Percentiles rank a stretch among this genome's conserved stretches.
Conservation (phyloP, 495 filamentous ascomycete species). For the Hypoxylon trugodes region DNA sequence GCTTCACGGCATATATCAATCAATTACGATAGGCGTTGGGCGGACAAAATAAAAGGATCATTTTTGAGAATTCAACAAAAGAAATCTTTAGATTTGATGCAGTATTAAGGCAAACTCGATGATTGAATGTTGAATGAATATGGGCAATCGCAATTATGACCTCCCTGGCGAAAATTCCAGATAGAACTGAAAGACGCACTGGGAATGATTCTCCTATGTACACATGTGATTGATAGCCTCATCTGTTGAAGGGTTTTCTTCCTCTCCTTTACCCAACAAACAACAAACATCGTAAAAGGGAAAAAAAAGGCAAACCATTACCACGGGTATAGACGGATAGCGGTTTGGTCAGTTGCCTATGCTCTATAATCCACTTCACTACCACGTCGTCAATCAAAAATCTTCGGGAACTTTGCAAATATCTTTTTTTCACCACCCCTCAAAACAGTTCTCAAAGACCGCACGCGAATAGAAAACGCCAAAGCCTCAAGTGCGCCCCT, state of each 20-base stretch:
- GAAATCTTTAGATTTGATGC: background rate
- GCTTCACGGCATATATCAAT: constrained; percentile 25
- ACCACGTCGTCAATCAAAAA: constrained; percentile 6
- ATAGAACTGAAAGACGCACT: constrained; percentile 23
- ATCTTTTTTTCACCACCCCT: constrained; percentile 12
- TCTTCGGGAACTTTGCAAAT: constrained; percentile 16
- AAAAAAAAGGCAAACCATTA: constrained; percentile 10
- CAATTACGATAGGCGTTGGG: no score
- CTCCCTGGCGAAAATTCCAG: constrained; percentile 1
- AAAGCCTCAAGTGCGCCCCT: constrained; percentile 6
- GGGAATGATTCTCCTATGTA: constrained; percentile 29
- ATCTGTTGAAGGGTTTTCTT: constrained; percentile 34
- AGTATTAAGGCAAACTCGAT: background rate
- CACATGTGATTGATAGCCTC: constrained; percentile 28
- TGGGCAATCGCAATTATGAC: constrained; percentile 36
- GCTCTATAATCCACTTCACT: constrained; percentile 19
- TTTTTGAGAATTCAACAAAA: background rate
- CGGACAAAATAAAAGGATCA: constrained; percentile 11
- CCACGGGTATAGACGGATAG: constrained; percentile 25
- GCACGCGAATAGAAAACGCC: constrained; percentile 33
- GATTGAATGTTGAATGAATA: constrained; percentile 38
- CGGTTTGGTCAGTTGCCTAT: constrained; percentile 2
- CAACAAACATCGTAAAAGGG: no score
- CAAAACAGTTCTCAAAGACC: constrained; percentile 4
- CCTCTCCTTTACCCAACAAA: constrained; percentile 25